Evolutionary conservation across 768 basidiomycete species (phyloP).

Genomic region (Podaxis sp.): DNA sequence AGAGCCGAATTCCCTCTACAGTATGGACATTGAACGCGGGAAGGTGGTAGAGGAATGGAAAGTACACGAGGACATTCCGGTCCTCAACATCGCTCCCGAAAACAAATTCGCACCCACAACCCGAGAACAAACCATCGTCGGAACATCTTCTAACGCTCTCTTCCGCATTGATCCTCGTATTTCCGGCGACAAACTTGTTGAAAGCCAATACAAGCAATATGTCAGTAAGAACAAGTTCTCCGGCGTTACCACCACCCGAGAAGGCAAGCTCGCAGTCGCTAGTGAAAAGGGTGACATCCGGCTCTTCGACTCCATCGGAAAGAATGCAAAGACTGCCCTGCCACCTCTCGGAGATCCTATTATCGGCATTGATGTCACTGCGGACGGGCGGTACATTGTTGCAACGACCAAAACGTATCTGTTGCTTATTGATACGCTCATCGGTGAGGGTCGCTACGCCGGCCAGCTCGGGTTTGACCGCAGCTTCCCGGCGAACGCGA

Average conservation of each 20-base stretch:
- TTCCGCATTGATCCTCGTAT: conserved; percentile 98
- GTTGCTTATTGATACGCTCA: conserved; percentile 90
- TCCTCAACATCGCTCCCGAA: conserved; percentile 89
- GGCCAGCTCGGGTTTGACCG: conserved; percentile 89
- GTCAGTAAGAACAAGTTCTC: conserved; percentile 94
- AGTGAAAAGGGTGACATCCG: conserved; percentile 97
- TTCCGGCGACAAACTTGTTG: conserved; percentile 89
- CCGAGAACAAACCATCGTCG: conserved; percentile 88
- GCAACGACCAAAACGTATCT: conserved; percentile 95
- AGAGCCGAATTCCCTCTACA: conserved; percentile 80
- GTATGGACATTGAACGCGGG: conserved; percentile 90
- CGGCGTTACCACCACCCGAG: conserved; percentile 82
- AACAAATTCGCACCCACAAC: conserved; percentile 95
- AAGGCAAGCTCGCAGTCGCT: conserved; percentile 87
- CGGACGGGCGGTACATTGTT: conserved; percentile 91
- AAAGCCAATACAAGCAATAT: conserved; percentile 95
- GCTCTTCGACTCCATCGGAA: conserved; percentile 93
- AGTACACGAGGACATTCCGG: conserved; percentile 84
- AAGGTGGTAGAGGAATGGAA: conserved; percentile 99
- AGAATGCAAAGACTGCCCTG: conserved; percentile 97
- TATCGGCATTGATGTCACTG: conserved; percentile 90
- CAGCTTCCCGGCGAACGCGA: conserved; percentile 91
- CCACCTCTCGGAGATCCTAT: conserved; percentile 96
- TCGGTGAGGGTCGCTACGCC: conserved; percentile 84
- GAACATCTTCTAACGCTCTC: conserved; percentile 89